A percentile compares a stretch with the other conserved stretches of the same genome.
Conservation (phyloP, 352 stramenopile genomes). For the Ochromonadaceae sp. region DNA sequence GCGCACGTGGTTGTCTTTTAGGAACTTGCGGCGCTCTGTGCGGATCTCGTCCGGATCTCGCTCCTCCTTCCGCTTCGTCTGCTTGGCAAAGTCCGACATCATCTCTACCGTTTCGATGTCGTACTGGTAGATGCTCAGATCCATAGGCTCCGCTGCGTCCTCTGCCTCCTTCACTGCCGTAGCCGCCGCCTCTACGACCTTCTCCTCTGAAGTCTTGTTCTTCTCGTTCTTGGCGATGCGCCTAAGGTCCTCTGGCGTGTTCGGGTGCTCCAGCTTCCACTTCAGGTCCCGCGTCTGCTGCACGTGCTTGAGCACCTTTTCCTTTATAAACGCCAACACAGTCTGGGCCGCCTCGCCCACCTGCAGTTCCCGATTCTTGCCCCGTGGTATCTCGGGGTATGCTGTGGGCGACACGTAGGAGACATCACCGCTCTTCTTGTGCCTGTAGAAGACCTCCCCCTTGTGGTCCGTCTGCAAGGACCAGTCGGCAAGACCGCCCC, state of each 20-base stretch:
- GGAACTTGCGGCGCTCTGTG: not conserved
- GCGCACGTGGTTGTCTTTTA: not conserved
- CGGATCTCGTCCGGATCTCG: not conserved
- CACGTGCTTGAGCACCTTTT: slow-evolving; percentile 1
- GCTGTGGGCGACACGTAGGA: not conserved
- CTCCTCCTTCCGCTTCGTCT: too few relatives aligned
- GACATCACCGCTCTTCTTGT: not conserved
- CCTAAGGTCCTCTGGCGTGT: not conserved
- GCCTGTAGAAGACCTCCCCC: slow-evolving; percentile 8
- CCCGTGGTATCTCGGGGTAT: not conserved
- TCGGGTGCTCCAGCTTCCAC: too few relatives aligned
- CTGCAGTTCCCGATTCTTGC: not conserved
- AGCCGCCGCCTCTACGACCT: too few relatives aligned
- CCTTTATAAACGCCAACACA: slow-evolving; percentile 5
- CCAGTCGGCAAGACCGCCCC: not conserved
- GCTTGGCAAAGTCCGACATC: too few relatives aligned
- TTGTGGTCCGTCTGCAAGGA: not conserved
- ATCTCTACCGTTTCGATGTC: slow-evolving; percentile 17
- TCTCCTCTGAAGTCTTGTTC: too few relatives aligned
- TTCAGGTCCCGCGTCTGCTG: not conserved
- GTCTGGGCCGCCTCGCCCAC: not conserved
- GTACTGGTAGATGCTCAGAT: not conserved
- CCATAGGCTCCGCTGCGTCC: too few relatives aligned
- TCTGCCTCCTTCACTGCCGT: too few relatives aligned
- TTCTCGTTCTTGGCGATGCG: not conserved